Conservation (phyloP, 345 rosid species). For the Jatropha curcas region DNA sequence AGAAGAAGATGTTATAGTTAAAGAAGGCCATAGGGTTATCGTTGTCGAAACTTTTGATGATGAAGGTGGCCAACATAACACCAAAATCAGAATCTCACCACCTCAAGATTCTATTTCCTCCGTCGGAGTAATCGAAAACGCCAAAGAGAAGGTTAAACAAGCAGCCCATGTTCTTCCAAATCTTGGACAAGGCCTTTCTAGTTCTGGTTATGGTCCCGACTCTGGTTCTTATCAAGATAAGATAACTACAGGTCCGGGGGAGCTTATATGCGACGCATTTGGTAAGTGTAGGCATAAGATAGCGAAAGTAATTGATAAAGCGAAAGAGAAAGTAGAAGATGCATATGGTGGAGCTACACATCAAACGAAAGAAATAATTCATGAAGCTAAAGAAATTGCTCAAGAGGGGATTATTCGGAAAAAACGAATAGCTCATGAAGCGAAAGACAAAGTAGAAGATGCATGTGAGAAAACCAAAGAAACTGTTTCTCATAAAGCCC, state of each 20-base stretch:
- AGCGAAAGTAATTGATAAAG: constrained; percentile 41
- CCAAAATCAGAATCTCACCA: constrained; percentile 60
- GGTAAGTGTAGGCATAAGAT: constrained; percentile 60
- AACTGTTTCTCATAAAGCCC: constrained; percentile 7
- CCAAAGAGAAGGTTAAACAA: constrained; percentile 27
- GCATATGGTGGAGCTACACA: background rate
- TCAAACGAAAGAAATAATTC: constrained; percentile 19
- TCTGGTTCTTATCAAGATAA: background rate
- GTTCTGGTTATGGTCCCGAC: background rate
- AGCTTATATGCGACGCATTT: constrained; percentile 57
- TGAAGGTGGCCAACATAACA: constrained; percentile 53
- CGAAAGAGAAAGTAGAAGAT: constrained; percentile 31
- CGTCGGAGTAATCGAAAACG: constrained; percentile 1
- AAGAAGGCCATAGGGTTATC: constrained; percentile 64
- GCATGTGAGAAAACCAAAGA: constrained; percentile 9
- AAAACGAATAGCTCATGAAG: constrained; percentile 17
- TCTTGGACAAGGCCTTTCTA: constrained; percentile 34
- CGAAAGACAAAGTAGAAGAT: background rate
- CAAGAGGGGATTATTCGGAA: background rate
- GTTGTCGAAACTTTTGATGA: constrained; percentile 67
- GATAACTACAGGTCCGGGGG: constrained; percentile 31
- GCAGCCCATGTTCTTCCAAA: constrained; percentile 17
- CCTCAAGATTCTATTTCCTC: constrained; percentile 9
- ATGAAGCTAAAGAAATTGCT: constrained; percentile 26
- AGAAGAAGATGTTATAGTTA: constrained; percentile 48